These are phyloP conservation scores for Paramarasmius palmivorus DNA, from an alignment of 1,284 basidiomycete genomes.

Conservation along the genomic window DNA sequence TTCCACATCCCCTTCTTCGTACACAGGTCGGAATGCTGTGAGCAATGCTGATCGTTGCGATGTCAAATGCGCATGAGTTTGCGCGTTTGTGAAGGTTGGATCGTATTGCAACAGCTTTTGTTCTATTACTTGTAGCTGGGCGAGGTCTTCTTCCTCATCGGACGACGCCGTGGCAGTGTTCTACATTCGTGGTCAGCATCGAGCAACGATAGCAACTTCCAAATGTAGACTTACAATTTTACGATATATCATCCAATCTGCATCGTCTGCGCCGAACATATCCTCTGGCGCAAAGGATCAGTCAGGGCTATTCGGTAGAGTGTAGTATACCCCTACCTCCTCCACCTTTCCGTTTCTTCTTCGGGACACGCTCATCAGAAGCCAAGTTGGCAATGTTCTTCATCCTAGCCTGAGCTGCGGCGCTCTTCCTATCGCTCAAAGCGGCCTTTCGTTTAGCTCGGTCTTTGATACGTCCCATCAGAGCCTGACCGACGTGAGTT, in stretches of 20 bases:
- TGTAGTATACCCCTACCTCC: constrained; percentile 1
- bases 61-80: constrained; percentile 81
- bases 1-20: constrained; percentile 71
- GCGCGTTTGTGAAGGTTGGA: constrained; percentile 76
- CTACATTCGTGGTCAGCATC: constrained; percentile 33
- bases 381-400: constrained; percentile 95
- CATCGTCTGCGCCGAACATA: constrained; percentile 93
- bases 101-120: constrained; percentile 82
- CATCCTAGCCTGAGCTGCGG: constrained; percentile 95
- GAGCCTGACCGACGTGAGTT: constrained; percentile 41
- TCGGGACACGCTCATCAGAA: constrained; percentile 74
- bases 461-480: constrained; percentile 87
- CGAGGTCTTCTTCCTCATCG: constrained; percentile 92
- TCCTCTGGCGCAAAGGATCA: constrained; percentile 68
- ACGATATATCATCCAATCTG: constrained; percentile 97
- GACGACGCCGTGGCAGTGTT: constrained; percentile 87
- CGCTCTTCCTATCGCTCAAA: constrained; percentile 89
- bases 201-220: background rate
- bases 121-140: constrained; percentile 76
- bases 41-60: constrained; percentile 83
- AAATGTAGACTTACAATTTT: constrained; percentile 71
- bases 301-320: too few species aligned
- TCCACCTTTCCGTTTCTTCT: constrained; percentile 49
- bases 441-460: constrained; percentile 82
- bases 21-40: constrained; percentile 78